Evolutionary conservation across 306 rosid species (phyloP).

Genomic region (Aeschynomene evenia): DNA sequence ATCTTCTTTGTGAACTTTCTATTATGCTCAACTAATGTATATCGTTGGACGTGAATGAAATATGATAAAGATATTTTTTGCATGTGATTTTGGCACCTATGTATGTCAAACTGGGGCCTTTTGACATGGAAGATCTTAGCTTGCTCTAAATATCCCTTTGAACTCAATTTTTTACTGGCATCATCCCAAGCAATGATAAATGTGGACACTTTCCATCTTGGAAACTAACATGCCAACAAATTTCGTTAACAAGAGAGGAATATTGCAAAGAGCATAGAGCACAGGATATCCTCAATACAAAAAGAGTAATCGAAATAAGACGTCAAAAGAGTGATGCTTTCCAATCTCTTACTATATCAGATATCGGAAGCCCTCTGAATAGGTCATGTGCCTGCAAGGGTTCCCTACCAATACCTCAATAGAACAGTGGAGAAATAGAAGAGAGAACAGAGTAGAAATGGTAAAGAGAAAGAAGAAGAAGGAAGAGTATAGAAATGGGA

Average conservation of each 20-base stretch:
- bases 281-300: no score
- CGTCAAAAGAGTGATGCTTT: background rate
- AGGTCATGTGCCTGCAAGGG: no score
- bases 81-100: background rate
- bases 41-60: background rate
- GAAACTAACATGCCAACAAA: constrained; percentile 13
- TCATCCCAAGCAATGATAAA: background rate
- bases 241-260: no score
- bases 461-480: no score
- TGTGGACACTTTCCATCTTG: background rate
- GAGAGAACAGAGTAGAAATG: no score
- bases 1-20: background rate
- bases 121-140: background rate
- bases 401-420: no score
- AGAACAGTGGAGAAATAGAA: no score
- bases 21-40: background rate
- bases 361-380: no score
- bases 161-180: background rate
- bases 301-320: no score
- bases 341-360: no score
- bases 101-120: background rate
- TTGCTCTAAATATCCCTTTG: constrained; percentile 7
- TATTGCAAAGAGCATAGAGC: no score
- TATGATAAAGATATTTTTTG: background rate
- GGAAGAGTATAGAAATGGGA: no score